Conservation (phyloP, 257 asterid genomes). For the Nicotiana otophora region DNA sequence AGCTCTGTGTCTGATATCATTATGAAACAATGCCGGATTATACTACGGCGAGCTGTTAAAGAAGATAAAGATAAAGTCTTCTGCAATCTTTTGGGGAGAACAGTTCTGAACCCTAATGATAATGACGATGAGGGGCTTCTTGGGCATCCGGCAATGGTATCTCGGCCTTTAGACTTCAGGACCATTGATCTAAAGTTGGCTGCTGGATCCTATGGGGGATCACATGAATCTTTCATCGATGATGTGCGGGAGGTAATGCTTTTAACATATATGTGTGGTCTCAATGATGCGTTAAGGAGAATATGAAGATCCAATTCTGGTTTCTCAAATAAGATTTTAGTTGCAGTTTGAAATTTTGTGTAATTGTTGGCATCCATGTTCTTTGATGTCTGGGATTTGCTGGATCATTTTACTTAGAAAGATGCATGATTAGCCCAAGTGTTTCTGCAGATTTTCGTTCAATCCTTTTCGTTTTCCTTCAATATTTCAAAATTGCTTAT, state of each 20-base stretch:
- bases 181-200: conserved; percentile 88
- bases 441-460: background rate
- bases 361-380: background rate
- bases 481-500: conserved; percentile 12
- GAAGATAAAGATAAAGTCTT: conserved; percentile 73
- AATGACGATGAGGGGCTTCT: conserved; percentile 78
- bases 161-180: conserved; percentile 93
- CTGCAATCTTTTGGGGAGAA: conserved; percentile 84
- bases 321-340: background rate
- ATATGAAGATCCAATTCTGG: background rate
- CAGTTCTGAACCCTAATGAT: conserved; percentile 59
- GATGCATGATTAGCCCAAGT: conserved; percentile 1
- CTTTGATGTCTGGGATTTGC: background rate
- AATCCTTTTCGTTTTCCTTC: background rate
- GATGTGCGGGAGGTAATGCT: conserved; percentile 84
- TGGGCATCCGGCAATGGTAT: conserved; percentile 87
- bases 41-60: conserved; percentile 64
- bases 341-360: background rate
- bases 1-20: conserved; percentile 53
- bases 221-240: conserved; percentile 80
- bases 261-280: conserved; percentile 7
- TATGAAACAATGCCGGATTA: conserved; percentile 81
- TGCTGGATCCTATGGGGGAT: conserved; percentile 85
- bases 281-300: background rate
- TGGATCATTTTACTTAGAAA: background rate